phyloP scores from a whole-genome alignment of 768 basidiomycete genomes.

The Lactarius psammicola region DNA sequence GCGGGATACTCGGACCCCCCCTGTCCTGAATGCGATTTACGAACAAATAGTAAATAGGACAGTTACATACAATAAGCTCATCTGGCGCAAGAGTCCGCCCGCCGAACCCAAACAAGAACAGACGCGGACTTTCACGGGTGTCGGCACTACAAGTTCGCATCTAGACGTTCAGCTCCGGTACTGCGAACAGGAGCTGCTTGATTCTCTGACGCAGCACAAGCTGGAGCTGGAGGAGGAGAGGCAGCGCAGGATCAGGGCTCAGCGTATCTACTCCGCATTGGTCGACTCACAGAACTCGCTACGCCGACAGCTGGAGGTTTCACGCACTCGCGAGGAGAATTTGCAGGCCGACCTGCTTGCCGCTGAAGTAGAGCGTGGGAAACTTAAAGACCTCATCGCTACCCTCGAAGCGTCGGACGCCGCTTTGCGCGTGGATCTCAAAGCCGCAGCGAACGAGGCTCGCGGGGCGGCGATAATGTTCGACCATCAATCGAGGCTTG shows the following conservation, averaged over 20 bases:
- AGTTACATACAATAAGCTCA: not conserved
- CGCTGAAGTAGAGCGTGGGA: not conserved
- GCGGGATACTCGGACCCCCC: constrained; percentile 8
- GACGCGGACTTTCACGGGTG: not conserved
- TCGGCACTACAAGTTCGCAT: not conserved
- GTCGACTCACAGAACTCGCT: not conserved
- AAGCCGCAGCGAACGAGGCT: not conserved
- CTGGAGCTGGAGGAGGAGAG: not conserved
- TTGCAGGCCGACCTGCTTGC: constrained; percentile 4
- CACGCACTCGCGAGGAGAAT: constrained; percentile 3
- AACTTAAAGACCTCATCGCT: constrained; percentile 1
- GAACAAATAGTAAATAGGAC: constrained; percentile 11
- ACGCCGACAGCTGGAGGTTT: not conserved
- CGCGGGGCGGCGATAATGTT: not conserved
- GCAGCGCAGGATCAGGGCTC: not conserved
- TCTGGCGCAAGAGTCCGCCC: not conserved
- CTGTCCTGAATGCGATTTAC: constrained; percentile 4
- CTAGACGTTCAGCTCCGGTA: not conserved
- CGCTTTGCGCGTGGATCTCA: not conserved
- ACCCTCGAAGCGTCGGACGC: constrained; percentile 6
- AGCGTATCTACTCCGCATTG: not conserved
- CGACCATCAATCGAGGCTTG: not conserved
- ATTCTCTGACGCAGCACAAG: not conserved
- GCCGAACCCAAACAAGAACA: not conserved
- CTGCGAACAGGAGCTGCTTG: not conserved